A percentile compares a stretch with the other conserved stretches of the same genome.
Evolutionary conservation across 495 filamentous ascomycete species (phyloP).

Genomic region (Neurospora sp.): DNA sequence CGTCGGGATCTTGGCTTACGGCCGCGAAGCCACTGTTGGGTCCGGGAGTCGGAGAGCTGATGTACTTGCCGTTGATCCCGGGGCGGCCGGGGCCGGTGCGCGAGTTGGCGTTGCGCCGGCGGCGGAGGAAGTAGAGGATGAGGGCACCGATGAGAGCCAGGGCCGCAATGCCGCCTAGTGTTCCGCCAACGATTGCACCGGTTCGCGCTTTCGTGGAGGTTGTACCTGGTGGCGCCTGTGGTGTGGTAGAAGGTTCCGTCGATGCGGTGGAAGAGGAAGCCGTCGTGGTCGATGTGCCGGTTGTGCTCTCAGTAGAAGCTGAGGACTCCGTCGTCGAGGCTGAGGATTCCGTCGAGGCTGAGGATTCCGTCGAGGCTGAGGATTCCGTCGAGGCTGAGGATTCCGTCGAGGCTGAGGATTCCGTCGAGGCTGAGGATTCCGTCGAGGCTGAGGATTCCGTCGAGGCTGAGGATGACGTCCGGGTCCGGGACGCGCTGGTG

Average conservation of each 20-base stretch:
- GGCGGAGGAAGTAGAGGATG: slow-evolving; percentile 19
- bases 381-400: slow-evolving; percentile 2
- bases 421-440: slow-evolving; percentile 4
- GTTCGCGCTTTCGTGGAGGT: slow-evolving; percentile 16
- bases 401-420: slow-evolving; percentile 7
- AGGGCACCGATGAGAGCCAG: slow-evolving; percentile 22
- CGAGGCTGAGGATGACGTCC: slow-evolving; percentile 4
- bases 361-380: slow-evolving; percentile 4
- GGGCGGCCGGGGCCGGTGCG: slow-evolving; percentile 23
- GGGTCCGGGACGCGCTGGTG: slow-evolving; percentile 5
- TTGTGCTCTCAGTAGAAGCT: slow-evolving; percentile 10
- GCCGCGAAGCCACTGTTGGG: slow-evolving; percentile 16
- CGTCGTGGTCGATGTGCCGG: slow-evolving; percentile 11
- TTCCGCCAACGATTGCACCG: slow-evolving; percentile 37
- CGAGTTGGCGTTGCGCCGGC: slow-evolving; percentile 25
- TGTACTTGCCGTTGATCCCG: slow-evolving; percentile 18
- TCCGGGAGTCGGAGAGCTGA: slow-evolving; percentile 18
- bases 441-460: slow-evolving; percentile 9
- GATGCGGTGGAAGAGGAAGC: not conserved
- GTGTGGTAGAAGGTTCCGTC: slow-evolving; percentile 5
- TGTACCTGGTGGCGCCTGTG: slow-evolving; percentile 3
- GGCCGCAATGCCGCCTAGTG: slow-evolving; percentile 29
- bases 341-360: slow-evolving; percentile 5
- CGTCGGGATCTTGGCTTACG: slow-evolving; percentile 16
- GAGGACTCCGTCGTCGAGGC: slow-evolving; percentile 4